A percentile compares a stretch with the other conserved stretches of the same genome.
These are phyloP conservation scores for Mallotus nudiflorus DNA, from an alignment of 345 rosid genomes.

Conservation along the genomic window DNA sequence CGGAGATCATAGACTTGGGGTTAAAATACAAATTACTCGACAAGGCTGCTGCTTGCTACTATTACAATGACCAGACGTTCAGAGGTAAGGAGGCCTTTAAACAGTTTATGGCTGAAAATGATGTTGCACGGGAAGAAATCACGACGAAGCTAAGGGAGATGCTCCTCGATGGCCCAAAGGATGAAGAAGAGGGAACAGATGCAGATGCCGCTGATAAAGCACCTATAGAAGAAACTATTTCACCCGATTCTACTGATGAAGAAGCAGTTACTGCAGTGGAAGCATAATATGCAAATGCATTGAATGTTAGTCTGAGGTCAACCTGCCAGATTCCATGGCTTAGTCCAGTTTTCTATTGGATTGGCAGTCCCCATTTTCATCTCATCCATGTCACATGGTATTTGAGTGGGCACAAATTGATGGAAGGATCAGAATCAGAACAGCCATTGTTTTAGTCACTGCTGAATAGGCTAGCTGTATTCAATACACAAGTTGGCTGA, in stretches of 20 bases:
- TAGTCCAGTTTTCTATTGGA: slow-evolving; percentile 9
- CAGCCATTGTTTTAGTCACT: neutral
- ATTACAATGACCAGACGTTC: slow-evolving; percentile 47
- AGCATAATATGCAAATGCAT: slow-evolving; percentile 28
- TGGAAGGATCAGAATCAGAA: neutral
- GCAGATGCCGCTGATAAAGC: slow-evolving; percentile 37
- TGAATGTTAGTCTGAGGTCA: slow-evolving; percentile 2
- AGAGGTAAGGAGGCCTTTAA: slow-evolving; percentile 85
- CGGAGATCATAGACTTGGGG: slow-evolving; percentile 74
- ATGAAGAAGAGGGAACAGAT: slow-evolving; percentile 32
- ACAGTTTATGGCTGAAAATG: slow-evolving; percentile 52
- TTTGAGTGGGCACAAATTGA: slow-evolving; percentile 2
- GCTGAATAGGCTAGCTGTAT: neutral
- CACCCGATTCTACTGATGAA: slow-evolving; percentile 65
- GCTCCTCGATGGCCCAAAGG: slow-evolving; percentile 35
- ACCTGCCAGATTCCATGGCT: slow-evolving; percentile 12
- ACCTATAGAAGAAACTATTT: slow-evolving; percentile 32
- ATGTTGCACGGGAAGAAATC: slow-evolving; percentile 57
- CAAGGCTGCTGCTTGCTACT: slow-evolving; percentile 50
- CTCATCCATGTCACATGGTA: neutral
- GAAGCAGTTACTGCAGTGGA: slow-evolving; percentile 63
- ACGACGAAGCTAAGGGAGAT: slow-evolving; percentile 58
- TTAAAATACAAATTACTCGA: slow-evolving; percentile 69
- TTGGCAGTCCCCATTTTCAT: slow-evolving; percentile 2
- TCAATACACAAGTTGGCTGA: no score